Conservation (phyloP, 352 stramenopile genomes). For the Phytophthora podocarpi region DNA sequence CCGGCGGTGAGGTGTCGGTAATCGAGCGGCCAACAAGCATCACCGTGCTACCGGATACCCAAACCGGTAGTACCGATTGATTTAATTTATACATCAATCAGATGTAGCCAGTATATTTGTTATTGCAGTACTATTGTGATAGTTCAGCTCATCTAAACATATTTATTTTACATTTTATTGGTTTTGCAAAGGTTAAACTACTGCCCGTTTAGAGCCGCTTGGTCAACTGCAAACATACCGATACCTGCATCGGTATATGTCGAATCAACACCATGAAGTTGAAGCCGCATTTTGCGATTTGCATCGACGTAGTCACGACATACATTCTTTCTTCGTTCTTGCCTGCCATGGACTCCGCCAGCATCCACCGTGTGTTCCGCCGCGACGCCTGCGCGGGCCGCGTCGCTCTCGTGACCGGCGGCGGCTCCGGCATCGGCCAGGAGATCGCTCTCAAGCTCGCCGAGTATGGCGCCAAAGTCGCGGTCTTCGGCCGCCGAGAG, state of each 20-base stretch:
- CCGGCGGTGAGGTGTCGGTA: conserved; percentile 14
- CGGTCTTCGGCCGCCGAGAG: conserved; percentile 94
- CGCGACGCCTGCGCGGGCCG: conserved; percentile 54
- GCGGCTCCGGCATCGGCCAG: conserved; percentile 94
- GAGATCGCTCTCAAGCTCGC: conserved; percentile 93
- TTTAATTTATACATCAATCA: too few species aligned
- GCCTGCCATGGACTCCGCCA: conserved; percentile 56
- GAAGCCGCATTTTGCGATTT: conserved; percentile 4
- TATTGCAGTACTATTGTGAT: too few species aligned
- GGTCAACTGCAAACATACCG: neutral
- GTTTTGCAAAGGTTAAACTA: too few species aligned
- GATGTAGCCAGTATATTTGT: too few species aligned
- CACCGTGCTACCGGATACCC: neutral
- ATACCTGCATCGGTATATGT: conserved; percentile 3
- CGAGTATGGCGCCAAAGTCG: conserved; percentile 91
- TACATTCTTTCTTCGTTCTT: neutral
- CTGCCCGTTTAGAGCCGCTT: too few species aligned
- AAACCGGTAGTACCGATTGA: neutral
- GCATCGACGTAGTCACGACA: too few species aligned
- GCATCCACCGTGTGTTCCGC: conserved; percentile 61
- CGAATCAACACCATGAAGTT: conserved; percentile 16
- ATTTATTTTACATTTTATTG: too few species aligned
- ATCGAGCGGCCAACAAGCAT: neutral
- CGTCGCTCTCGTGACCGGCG: conserved; percentile 93
- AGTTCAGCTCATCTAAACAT: too few species aligned